Conservation (phyloP, 495 filamentous ascomycete genomes). For the Cercophora samala region DNA sequence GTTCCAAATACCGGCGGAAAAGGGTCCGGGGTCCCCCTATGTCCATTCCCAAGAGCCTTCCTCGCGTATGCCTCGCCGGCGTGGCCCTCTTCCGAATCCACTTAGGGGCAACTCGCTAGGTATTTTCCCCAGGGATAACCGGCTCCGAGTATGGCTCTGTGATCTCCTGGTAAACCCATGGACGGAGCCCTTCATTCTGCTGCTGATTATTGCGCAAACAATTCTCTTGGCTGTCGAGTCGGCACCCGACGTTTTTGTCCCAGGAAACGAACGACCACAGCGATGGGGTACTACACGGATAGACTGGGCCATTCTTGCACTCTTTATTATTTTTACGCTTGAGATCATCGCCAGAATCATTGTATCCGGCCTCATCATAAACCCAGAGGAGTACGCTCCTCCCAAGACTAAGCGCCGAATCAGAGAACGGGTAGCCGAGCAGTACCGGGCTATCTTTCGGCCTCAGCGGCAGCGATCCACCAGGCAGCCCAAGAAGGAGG, state of each 20-base stretch:
- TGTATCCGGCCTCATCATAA: constrained; percentile 88
- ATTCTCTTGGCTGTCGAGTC: constrained; percentile 82
- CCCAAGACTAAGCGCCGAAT: constrained; percentile 69
- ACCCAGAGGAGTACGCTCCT: constrained; percentile 80
- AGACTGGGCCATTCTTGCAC: constrained; percentile 73
- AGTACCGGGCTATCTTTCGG: constrained; percentile 72
- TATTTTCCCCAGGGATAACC: constrained; percentile 74
- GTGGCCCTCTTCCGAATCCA: constrained; percentile 65
- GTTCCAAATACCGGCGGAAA: constrained; percentile 46
- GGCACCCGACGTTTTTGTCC: constrained; percentile 59
- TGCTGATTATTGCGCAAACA: constrained; percentile 85
- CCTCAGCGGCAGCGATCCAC: constrained; percentile 70
- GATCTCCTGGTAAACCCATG: constrained; percentile 84
- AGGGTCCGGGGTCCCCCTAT: constrained; percentile 42
- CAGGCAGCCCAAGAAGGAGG: constrained; percentile 39
- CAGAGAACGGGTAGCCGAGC: constrained; percentile 67
- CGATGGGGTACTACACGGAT: constrained; percentile 66
- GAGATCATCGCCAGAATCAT: constrained; percentile 78
- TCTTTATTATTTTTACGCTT: constrained; percentile 89
- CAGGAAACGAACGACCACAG: constrained; percentile 44
- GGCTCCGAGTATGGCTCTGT: constrained; percentile 69
- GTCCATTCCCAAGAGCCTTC: constrained; percentile 25
- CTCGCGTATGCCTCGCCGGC: constrained; percentile 33
- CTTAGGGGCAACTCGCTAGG: constrained; percentile 83
- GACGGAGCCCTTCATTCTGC: constrained; percentile 80